Percentiles rank a stretch among this genome's conserved stretches.
These are phyloP conservation scores for Thelonectria discophora DNA, from an alignment of 2,329 filamentous ascomycete species.

Conservation along the genomic window DNA sequence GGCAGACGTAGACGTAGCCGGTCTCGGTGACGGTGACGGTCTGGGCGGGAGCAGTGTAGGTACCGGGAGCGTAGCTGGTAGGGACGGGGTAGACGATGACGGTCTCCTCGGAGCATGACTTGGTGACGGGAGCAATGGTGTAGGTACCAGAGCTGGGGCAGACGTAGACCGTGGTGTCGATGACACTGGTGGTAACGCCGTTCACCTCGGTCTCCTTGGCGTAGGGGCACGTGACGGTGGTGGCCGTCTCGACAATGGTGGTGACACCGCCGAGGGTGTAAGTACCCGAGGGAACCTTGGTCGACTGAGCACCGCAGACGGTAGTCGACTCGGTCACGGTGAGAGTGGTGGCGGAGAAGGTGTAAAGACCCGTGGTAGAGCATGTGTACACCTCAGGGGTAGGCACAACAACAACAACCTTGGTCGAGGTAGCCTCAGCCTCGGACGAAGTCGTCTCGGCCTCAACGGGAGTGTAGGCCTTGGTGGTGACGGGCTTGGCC, in stretches of 20 bases:
- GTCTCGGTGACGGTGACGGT: slow-evolving; percentile 75
- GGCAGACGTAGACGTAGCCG: slow-evolving; percentile 75
- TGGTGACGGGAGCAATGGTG: slow-evolving; percentile 76
- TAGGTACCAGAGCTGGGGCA: slow-evolving; percentile 80
- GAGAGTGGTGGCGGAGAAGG: slow-evolving; percentile 76
- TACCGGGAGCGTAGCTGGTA: slow-evolving; percentile 72
- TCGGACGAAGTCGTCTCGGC: slow-evolving; percentile 19
- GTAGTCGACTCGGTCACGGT: slow-evolving; percentile 73
- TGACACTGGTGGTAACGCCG: slow-evolving; percentile 70
- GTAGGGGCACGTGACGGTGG: slow-evolving; percentile 75
- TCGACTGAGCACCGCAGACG: slow-evolving; percentile 70
- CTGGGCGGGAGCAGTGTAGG: slow-evolving; percentile 74
- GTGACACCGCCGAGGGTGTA: slow-evolving; percentile 78
- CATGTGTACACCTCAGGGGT: slow-evolving; percentile 63
- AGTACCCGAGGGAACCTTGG: slow-evolving; percentile 68
- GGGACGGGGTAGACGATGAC: slow-evolving; percentile 72
- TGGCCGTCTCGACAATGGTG: slow-evolving; percentile 71
- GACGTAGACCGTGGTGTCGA: slow-evolving; percentile 75
- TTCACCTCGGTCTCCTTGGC: slow-evolving; percentile 69
- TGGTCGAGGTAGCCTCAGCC: slow-evolving; percentile 29
- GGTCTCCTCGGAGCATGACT: slow-evolving; percentile 62
- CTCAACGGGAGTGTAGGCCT: slow-evolving; percentile 12
- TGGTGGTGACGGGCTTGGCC: slow-evolving; percentile 37
- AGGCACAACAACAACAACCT: slow-evolving; percentile 58
- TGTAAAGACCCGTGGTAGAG: slow-evolving; percentile 76